phyloP scores from a whole-genome alignment of 345 rosid species.

The Reutealis trisperma region DNA sequence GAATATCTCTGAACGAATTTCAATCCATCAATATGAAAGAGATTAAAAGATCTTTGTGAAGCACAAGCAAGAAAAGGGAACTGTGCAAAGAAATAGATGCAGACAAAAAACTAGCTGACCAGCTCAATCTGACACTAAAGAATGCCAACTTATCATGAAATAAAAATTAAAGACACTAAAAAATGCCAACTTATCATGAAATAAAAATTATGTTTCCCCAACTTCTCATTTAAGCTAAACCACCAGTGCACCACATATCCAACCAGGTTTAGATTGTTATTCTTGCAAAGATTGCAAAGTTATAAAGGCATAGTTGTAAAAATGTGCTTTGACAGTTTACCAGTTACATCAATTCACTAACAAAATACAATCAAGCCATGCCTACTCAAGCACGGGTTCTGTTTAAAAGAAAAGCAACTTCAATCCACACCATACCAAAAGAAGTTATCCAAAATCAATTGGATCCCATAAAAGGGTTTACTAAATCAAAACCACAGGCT shows the following conservation, averaged over 20 bases:
- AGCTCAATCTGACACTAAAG: background rate
- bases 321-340: background rate
- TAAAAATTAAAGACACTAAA: background rate
- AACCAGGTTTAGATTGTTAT: background rate
- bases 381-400: background rate
- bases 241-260: background rate
- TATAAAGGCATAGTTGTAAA: background rate
- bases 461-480: too few species aligned
- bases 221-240: background rate
- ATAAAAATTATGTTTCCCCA: background rate
- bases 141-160: background rate
- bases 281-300: background rate
- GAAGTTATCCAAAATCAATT: background rate
- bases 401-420: background rate
- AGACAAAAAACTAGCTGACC: background rate
- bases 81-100: background rate
- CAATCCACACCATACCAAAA: background rate
- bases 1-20: conserved; percentile 51
- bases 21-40: background rate
- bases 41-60: background rate
- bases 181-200: background rate
- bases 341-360: background rate
- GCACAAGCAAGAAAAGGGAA: background rate
- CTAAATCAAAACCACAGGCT: background rate
- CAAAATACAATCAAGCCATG: background rate